Conservation (phyloP, 352 stramenopile genomes). For the Elongisporangium undulatum region DNA sequence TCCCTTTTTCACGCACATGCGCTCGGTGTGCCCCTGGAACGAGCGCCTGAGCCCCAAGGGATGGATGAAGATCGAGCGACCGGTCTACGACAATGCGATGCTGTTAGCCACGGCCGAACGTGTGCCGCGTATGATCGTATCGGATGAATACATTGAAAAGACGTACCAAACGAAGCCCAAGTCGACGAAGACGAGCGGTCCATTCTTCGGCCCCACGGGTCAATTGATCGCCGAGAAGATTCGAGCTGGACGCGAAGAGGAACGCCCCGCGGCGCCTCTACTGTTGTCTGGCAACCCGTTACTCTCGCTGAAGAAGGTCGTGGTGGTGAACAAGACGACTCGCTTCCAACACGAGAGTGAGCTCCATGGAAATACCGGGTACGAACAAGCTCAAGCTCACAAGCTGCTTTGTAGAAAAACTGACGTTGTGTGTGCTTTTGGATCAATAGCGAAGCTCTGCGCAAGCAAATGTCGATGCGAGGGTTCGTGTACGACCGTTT, state of each 20-base stretch:
- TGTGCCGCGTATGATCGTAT: constrained; percentile 86
- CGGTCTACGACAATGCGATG: constrained; percentile 88
- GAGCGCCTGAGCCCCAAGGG: constrained; percentile 85
- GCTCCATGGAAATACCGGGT: constrained; percentile 78
- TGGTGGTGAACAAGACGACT: constrained; percentile 87
- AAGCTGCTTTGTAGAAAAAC: constrained; percentile 5
- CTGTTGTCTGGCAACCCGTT: constrained; percentile 36
- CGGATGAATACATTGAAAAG: constrained; percentile 85
- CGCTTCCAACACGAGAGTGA: constrained; percentile 85
- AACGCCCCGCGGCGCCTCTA: constrained; percentile 19
- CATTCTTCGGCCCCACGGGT: too few relatives aligned
- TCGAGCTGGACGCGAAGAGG: background rate
- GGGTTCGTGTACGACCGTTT: constrained; percentile 85
- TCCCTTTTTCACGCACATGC: constrained; percentile 87
- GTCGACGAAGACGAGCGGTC: background rate
- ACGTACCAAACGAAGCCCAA: constrained; percentile 49
- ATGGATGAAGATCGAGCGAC: constrained; percentile 87
- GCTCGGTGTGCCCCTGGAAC: constrained; percentile 89
- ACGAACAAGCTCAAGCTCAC: constrained; percentile 11
- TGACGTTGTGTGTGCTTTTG: constrained; percentile 8
- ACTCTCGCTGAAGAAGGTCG: constrained; percentile 73
- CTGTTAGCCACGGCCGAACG: constrained; percentile 79
- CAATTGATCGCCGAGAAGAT: too few relatives aligned
- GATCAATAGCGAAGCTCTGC: constrained; percentile 62
- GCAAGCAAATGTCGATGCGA: constrained; percentile 90